A percentile compares a stretch with the other conserved stretches of the same genome.
Conservation (phyloP, 176 grass and related monocot species). For the Eragrostis curvula region DNA sequence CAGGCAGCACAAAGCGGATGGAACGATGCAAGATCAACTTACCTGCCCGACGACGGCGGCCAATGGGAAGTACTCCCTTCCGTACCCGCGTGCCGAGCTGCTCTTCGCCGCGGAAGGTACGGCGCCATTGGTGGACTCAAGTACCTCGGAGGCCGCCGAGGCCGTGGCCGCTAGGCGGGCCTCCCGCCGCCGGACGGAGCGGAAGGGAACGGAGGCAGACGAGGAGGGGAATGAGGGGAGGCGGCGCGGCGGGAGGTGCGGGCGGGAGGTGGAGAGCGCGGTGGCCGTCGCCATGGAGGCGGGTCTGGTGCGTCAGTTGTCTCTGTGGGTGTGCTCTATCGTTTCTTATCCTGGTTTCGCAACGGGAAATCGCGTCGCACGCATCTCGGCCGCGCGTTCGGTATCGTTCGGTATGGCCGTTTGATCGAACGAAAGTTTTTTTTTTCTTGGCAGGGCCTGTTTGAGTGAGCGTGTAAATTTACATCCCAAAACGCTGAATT, state of each 20-base stretch:
- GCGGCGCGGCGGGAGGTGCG: constrained; percentile 41
- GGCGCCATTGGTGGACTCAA: constrained; percentile 77
- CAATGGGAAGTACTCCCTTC: constrained; percentile 89
- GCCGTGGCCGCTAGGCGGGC: constrained; percentile 52
- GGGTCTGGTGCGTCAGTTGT: neutral
- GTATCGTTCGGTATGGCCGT: no score
- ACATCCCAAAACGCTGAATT: no score
- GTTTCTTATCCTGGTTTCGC: constrained; percentile 48
- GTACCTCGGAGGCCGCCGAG: constrained; percentile 47
- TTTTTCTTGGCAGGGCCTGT: no score
- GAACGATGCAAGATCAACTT: neutral
- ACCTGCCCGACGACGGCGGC: constrained; percentile 95
- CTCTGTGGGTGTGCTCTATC: constrained; percentile 25
- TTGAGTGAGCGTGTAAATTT: no score
- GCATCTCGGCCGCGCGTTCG: constrained; percentile 21
- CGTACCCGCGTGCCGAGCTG: constrained; percentile 43
- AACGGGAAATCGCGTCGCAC: constrained; percentile 31
- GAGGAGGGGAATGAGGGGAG: neutral
- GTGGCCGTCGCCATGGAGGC: constrained; percentile 62
- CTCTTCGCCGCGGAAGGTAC: constrained; percentile 35
- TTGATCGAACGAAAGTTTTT: neutral
- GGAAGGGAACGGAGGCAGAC: neutral
- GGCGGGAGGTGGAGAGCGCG: constrained; percentile 62
- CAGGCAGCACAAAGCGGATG: neutral
- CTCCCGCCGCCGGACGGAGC: constrained; percentile 6